Base-by-base conservation (phyloP, 1,139 yeast species). In the Ashbya aceris region DNA sequence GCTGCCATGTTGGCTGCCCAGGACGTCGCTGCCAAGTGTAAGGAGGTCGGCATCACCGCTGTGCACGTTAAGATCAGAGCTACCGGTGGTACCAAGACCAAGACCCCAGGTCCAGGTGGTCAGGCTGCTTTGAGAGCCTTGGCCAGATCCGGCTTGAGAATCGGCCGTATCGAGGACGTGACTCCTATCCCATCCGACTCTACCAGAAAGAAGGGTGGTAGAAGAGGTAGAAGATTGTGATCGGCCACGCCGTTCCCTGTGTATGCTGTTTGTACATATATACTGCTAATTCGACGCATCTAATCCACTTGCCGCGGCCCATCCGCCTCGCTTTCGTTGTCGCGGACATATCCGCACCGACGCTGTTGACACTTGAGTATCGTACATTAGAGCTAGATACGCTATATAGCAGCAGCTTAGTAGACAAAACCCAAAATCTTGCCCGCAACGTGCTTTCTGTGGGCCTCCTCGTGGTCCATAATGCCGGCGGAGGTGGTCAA, bases 81-180 rank as follows among this genome's bases (percentile, higher is more conserved):
- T 70, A 89, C 97, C 62, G 99, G 99, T 81, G 99, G 99, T 82
- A 93, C 98, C 64, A 87, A 85, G 72, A 85, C 98, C 75, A 93
- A 93, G 86, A 89, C 99, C 71, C 99, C 98, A 73, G 99, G 99
- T 77, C 99, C 99, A 76, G 99, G 99, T 85, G 98, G 97, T 77
- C 98, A 91, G 79, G 84, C 97, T 57, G 99, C 99, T 73, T 79
- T 93, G 70, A 89, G 98, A 79, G 99, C 99, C 67, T 79, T 93
- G 68, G 99, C 99, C 67, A 89, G 99, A 82, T 87, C 97, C 58
- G 99, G 99, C 71, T 81, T 93, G 76, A 87, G 95, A 83, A 91
- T 93, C 62, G 99, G 99, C 68, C 89, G 99, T 79, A 93, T 93
- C 64, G 98, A 93, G 80, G 99, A 93, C 73, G 98, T 93, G 61